phyloP scores from a whole-genome alignment of 1,284 basidiomycete species.

The Rugiboletus extremiorientalis region DNA sequence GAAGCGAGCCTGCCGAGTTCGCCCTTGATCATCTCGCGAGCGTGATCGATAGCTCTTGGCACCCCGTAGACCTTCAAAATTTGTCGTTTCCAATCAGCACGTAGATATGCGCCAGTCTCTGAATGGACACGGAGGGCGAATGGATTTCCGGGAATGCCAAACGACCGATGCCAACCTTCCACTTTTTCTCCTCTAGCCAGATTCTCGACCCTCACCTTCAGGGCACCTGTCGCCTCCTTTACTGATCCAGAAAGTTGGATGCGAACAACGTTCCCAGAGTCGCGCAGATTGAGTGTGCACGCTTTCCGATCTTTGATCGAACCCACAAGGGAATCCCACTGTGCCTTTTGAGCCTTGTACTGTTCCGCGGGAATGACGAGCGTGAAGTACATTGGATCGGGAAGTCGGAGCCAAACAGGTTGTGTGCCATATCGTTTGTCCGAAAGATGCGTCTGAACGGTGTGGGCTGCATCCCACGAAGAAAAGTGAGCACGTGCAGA shows the following conservation, averaged over 20 bases:
- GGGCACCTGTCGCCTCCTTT: slow-evolving; percentile 49
- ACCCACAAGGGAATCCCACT: slow-evolving; percentile 45
- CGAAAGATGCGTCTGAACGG: slow-evolving; percentile 34
- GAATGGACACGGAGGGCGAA: slow-evolving; percentile 38
- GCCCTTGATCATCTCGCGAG: slow-evolving; percentile 40
- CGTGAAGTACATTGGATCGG: slow-evolving; percentile 46
- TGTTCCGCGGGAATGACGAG: slow-evolving; percentile 47
- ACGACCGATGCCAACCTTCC: slow-evolving; percentile 47
- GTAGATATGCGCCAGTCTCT: slow-evolving; percentile 42
- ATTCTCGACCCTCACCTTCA: slow-evolving; percentile 60
- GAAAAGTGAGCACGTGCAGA: slow-evolving; percentile 42
- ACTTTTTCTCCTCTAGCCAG: slow-evolving; percentile 50
- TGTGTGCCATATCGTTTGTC: slow-evolving; percentile 32
- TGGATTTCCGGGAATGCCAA: slow-evolving; percentile 29
- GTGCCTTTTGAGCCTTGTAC: slow-evolving; percentile 47
- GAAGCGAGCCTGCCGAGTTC: slow-evolving; percentile 45
- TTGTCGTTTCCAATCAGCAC: slow-evolving; percentile 42
- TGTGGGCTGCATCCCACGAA: slow-evolving; percentile 47
- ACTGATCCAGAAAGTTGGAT: slow-evolving; percentile 35
- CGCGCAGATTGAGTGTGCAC: slow-evolving; percentile 27
- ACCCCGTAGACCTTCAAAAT: slow-evolving; percentile 45
- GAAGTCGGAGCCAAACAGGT: slow-evolving; percentile 38
- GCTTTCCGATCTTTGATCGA: slow-evolving; percentile 33
- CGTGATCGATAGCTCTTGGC: slow-evolving; percentile 35
- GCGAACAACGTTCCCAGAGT: slow-evolving; percentile 18